Base-by-base conservation (phyloP, 1,284 basidiomycete species). In the Leccinum olivaceoglutinosum region DNA sequence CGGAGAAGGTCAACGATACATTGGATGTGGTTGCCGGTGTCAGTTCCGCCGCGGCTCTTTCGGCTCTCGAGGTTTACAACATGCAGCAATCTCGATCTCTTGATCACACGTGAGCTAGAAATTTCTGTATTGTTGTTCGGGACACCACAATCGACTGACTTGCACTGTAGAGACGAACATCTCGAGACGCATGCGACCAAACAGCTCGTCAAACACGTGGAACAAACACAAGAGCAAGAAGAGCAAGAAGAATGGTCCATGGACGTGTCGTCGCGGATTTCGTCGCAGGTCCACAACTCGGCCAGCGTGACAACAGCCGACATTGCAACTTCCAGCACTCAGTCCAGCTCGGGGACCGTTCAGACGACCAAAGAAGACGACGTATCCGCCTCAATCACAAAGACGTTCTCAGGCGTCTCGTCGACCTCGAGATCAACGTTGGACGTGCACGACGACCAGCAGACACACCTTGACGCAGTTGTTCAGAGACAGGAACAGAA, bases 111-210 rank as follows among this genome's bases (percentile, higher is more conserved):
- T 68, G 25, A 9, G 66, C 21, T 49, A 2, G 18, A 12, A 6
- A 63, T 12, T 53, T 14, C 3, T 25, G 16, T 14, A 5, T 18
- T 6, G 1, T 12, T 36, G 25, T 58, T 58, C 25, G 8, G 25
- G 18, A 34, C 8, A 14, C 18, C 34, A 53, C 21, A 11, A 25
- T 11, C 18, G n/a, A 11, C 58, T 58, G 21, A 58, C 18, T 8
- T 41, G 2, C 18, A 38, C 4, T 57, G 3, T 34, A 68, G 67
- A 39, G 5, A 46, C 10, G 34, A 66, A n/a, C 18, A 14, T 55
- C 7, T 38, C 29, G 21, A 11, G 9, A 41, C 14, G 9, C n/a
- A 14, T 36, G 32, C 36, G 16, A 39, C 21, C n/a, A 39, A 60
- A 21, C 60, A 57, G 21, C 25, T n/a, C 21, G 39, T 21, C 25